Conservation (phyloP, 805 yeast species). For the Torulaspora gathmanii region DNA sequence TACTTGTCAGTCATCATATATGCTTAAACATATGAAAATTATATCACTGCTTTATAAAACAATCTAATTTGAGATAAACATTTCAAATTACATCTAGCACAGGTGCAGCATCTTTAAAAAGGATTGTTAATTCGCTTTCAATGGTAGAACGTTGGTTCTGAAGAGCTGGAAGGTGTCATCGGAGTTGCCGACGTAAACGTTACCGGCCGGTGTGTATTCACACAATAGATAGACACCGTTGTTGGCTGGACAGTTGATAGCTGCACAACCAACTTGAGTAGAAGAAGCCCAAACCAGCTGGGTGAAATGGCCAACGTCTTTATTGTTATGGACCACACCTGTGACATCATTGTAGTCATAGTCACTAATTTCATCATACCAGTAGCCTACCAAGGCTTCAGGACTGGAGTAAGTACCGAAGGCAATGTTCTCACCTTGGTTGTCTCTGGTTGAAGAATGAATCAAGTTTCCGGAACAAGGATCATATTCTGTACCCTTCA, state of each 20-base stretch:
- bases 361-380: slow-evolving; percentile 62
- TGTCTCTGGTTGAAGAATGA: slow-evolving; percentile 46
- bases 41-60: neutral
- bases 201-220: slow-evolving; percentile 58
- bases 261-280: slow-evolving; percentile 62
- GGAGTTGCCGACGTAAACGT: slow-evolving; percentile 38
- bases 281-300: slow-evolving; percentile 68
- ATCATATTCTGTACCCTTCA: slow-evolving; percentile 40
- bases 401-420: slow-evolving; percentile 45
- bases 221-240: slow-evolving; percentile 59
- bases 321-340: slow-evolving; percentile 41
- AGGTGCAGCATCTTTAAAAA: neutral
- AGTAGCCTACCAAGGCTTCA: slow-evolving; percentile 57
- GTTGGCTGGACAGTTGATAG: slow-evolving; percentile 20
- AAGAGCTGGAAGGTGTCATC: slow-evolving; percentile 40
- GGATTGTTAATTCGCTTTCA: no score
- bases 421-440: slow-evolving; percentile 74
- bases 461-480: slow-evolving; percentile 58
- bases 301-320: slow-evolving; percentile 66
- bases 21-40: neutral
- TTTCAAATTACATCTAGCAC: neutral
- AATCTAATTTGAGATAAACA: neutral
- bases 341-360: slow-evolving; percentile 51
- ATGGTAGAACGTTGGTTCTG: slow-evolving; percentile 43
- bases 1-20: neutral